Evolutionary conservation across 768 basidiomycete species (phyloP).

Genomic region (Coprinopsis cinerea): DNA sequence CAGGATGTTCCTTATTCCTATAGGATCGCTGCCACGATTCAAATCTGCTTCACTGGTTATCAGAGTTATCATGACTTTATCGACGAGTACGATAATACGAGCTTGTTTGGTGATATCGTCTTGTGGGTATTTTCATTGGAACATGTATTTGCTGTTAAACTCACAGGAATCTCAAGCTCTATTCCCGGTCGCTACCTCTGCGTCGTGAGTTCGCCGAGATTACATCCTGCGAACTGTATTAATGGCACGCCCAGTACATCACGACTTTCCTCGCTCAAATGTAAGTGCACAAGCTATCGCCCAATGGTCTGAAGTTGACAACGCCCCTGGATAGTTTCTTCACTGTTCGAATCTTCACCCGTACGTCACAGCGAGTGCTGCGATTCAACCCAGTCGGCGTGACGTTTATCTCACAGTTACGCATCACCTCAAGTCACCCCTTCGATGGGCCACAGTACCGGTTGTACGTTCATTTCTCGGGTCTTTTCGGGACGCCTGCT

Average conservation of each 20-base stretch:
- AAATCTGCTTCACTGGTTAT: not conserved
- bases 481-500: not conserved
- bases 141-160: not conserved
- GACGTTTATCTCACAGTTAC: not conserved
- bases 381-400: not conserved
- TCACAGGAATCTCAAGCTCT: not conserved
- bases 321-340: not conserved
- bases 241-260: not conserved
- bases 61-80: not conserved
- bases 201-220: not conserved
- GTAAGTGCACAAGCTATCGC: not conserved
- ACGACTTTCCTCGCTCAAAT: not conserved
- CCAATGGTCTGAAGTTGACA: not conserved
- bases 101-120: not conserved
- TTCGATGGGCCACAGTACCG: not conserved
- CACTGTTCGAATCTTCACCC: not conserved
- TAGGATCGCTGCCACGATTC: not conserved
- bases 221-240: not conserved
- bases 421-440: not conserved
- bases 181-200: not conserved
- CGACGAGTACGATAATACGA: not conserved
- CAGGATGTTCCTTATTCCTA: not conserved
- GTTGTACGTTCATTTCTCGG: not conserved
- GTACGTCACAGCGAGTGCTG: not conserved
- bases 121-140: not conserved